Evolutionary conservation across 2,329 filamentous ascomycete species (phyloP).

Genomic region (Penicillium sp.): DNA sequence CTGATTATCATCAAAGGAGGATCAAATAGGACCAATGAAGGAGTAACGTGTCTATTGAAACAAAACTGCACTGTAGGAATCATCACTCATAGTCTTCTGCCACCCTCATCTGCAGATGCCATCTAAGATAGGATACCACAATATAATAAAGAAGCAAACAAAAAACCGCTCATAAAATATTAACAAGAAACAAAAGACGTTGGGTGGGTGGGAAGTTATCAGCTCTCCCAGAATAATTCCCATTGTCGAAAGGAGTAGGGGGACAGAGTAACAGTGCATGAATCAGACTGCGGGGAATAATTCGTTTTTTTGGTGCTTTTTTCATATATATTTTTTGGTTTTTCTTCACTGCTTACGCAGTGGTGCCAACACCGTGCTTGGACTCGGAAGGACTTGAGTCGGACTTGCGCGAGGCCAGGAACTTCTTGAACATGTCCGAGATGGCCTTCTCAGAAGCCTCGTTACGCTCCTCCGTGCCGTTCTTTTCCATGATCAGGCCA

Average conservation of each 20-base stretch:
- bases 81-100: conserved; percentile 30
- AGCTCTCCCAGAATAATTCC: not conserved
- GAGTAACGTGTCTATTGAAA: conserved; percentile 20
- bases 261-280: conserved; percentile 20
- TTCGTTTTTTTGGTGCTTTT: conserved; percentile 17
- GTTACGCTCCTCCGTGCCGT: conserved; percentile 49
- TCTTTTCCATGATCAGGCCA: conserved; percentile 81
- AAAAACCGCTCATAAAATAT: conserved; percentile 30
- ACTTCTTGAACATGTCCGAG: conserved; percentile 50
- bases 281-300: conserved; percentile 20
- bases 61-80: conserved; percentile 26
- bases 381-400: conserved; percentile 40
- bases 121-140: conserved; percentile 23
- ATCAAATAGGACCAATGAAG: not conserved
- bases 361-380: conserved; percentile 44
- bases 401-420: conserved; percentile 44
- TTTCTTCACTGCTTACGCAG: conserved; percentile 25
- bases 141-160: conserved; percentile 11
- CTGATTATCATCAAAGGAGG: not conserved
- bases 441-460: conserved; percentile 54
- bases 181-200: conserved; percentile 29
- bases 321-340: conserved; percentile 24
- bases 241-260: conserved; percentile 22
- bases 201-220: not conserved
- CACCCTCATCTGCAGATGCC: conserved; percentile 23